Evolutionary conservation across 169 alveolate species (phyloP).

Genomic region (Plasmodium chabaudi): DNA sequence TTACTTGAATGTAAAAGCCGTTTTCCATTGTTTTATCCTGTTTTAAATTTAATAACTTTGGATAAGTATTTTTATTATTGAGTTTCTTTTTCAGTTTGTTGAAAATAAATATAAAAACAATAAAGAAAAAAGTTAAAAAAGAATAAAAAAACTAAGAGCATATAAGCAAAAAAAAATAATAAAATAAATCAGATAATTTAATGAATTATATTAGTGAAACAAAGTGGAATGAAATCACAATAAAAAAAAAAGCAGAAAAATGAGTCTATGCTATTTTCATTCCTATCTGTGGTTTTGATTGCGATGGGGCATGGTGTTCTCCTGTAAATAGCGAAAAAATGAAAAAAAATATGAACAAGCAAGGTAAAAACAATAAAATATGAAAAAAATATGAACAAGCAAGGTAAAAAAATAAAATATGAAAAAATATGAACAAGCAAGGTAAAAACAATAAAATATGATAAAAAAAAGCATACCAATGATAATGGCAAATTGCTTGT

Average conservation of each 20-base stretch:
- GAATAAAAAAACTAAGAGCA: not conserved
- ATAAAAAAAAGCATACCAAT: constrained; percentile 31
- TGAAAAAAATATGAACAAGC: not conserved
- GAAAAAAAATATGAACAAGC: not conserved
- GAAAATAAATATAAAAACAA: no score
- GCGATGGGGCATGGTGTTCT: constrained; percentile 74
- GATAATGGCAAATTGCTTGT: constrained; percentile 54
- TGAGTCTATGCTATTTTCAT: constrained; percentile 62
- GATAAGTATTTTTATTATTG: no score
- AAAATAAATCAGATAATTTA: not conserved
- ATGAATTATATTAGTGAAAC: not conserved
- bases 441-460: not conserved
- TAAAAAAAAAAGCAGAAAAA: not conserved
- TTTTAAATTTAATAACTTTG: not conserved
- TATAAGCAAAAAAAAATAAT: not conserved
- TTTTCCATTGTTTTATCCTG: not conserved
- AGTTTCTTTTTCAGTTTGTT: no score
- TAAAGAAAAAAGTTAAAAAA: no score
- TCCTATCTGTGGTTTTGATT: constrained; percentile 71
- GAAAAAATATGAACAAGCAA: not conserved
- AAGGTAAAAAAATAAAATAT: not conserved
- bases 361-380: not conserved
- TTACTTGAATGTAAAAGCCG: no score
- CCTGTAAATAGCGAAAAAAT: constrained; percentile 19
- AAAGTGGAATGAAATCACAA: not conserved